Evolutionary conservation across 805 yeast species (phyloP), one percentile per base, ranked within the genome.

Genomic region (Ogataea pignaliae): DNA sequence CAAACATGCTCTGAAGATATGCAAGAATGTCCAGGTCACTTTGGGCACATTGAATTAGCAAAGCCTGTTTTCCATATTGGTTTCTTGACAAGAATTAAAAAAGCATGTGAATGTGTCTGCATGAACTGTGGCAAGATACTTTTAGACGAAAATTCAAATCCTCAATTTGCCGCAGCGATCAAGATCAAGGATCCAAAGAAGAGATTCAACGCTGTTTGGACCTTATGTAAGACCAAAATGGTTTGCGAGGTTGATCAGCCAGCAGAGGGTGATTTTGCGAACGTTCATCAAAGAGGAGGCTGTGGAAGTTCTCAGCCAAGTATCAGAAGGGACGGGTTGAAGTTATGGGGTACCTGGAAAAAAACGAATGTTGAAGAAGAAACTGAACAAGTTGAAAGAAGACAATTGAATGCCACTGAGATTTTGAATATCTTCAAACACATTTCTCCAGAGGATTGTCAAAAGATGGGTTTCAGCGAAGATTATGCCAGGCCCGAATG

Each of bases 1-100:
- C 98, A 91, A 73, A 93, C 99, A 18, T 93, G 99, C 76, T 95
- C 97, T 59, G 99, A 93, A 67, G 97, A 91, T 57, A 93, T 93
- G 97, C 88, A 91, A 48, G 98, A 93, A 65, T 93, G 99, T 69
- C 98, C 98, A 0, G 99, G 99, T 47, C 99, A 93, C 71, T 93
- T 93, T 69, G 99, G 99, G 55, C 99, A 93, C 63, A 93, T 93
- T 49, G 99, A 93, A 64, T 75, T 93, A 53, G 98, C 99, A 31
- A 93, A 91, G 64, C 99, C 99, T 12, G 99, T 93, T 33, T 93
- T 93, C 70, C 99, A 93, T 66, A 88, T 93, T 65, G 99, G 96
- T 38, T 93, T 88, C 67, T 81, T 93, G 59, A 79, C 95, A 39
- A 91, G 88, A 63, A 91, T 93, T 60, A 93, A 93, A 64, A 93